These are phyloP conservation scores for Tanacetum coccineum DNA, from an alignment of 129 eudicot species.

Conservation along the genomic window DNA sequence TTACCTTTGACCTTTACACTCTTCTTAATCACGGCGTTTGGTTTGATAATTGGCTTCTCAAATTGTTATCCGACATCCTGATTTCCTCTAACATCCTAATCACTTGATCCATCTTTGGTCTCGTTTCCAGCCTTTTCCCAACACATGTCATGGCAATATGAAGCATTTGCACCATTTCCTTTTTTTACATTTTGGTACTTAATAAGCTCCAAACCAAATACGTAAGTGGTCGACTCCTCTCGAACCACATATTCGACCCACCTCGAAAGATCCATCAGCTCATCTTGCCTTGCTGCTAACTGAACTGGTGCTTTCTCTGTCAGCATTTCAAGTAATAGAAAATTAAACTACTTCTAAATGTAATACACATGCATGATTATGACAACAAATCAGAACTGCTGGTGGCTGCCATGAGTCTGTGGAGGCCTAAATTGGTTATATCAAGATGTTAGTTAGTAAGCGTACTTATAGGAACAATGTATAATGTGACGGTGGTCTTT, in stretches of 20 bases:
- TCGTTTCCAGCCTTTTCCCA: constrained; percentile 46
- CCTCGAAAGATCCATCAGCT: constrained; percentile 68
- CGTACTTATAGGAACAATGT: too few relatives aligned
- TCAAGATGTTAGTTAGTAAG: too few relatives aligned
- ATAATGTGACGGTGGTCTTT: too few relatives aligned
- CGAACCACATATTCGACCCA: constrained; percentile 91
- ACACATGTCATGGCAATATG: constrained; percentile 94
- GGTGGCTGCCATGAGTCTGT: too few relatives aligned
- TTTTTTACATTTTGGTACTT: constrained; percentile 53
- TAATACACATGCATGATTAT: too few relatives aligned
- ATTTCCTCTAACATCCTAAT: constrained; percentile 70
- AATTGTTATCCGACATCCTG: constrained; percentile 32
- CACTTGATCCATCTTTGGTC: constrained; percentile 77
- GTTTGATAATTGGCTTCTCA: constrained; percentile 38
- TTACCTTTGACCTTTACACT: too few relatives aligned
- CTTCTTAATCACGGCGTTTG: constrained; percentile 29
- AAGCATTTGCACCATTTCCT: constrained; percentile 94
- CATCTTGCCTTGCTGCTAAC: constrained; percentile 52
- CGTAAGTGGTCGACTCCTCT: constrained; percentile 94
- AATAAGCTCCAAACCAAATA: constrained; percentile 66
- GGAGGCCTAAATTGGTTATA: too few relatives aligned
- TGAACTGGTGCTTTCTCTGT: constrained; percentile 76
- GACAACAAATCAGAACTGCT: too few relatives aligned
- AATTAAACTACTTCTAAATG: too few relatives aligned
- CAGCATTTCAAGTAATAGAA: constrained; percentile 79